These are phyloP conservation scores for Serpula lacrymans DNA, from an alignment of 768 basidiomycete species.

Conservation along the genomic window DNA sequence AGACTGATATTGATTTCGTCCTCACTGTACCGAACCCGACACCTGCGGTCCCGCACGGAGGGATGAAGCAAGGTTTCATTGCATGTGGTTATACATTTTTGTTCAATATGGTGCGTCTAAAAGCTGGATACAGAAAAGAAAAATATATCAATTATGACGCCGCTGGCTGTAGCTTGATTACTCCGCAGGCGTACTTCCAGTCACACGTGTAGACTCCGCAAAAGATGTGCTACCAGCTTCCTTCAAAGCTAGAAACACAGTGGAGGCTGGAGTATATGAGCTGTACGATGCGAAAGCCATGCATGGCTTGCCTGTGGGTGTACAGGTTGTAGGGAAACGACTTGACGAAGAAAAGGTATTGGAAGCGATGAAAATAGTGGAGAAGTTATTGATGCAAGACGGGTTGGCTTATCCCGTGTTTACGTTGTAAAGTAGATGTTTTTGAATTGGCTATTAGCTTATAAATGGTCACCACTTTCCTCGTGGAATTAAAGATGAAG, in stretches of 20 bases:
- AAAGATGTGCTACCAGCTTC: constrained; percentile 31
- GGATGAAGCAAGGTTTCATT: constrained; percentile 42
- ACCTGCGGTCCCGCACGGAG: constrained; percentile 48
- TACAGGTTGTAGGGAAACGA: constrained; percentile 52
- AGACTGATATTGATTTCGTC: constrained; percentile 51
- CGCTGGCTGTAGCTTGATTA: constrained; percentile 40
- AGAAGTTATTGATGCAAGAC: constrained; percentile 30
- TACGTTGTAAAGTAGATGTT: no score
- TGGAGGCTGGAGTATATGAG: constrained; percentile 41
- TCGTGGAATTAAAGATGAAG: no score
- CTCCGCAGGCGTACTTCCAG: constrained; percentile 47
- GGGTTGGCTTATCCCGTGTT: no score
- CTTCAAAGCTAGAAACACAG: constrained; percentile 37
- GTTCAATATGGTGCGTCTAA: constrained; percentile 51
- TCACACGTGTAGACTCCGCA: constrained; percentile 41
- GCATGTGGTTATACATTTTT: constrained; percentile 55
- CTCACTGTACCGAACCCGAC: constrained; percentile 51
- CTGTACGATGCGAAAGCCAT: constrained; percentile 53
- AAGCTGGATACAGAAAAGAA: not conserved
- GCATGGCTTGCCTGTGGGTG: constrained; percentile 57
- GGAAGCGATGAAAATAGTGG: constrained; percentile 58
- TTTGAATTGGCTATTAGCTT: no score
- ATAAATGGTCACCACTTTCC: no score
- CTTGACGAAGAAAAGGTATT: constrained; percentile 67
- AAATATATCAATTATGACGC: not conserved